phyloP scores from a whole-genome alignment of 495 filamentous ascomycete species.

The Clohesyomyces aquaticus region DNA sequence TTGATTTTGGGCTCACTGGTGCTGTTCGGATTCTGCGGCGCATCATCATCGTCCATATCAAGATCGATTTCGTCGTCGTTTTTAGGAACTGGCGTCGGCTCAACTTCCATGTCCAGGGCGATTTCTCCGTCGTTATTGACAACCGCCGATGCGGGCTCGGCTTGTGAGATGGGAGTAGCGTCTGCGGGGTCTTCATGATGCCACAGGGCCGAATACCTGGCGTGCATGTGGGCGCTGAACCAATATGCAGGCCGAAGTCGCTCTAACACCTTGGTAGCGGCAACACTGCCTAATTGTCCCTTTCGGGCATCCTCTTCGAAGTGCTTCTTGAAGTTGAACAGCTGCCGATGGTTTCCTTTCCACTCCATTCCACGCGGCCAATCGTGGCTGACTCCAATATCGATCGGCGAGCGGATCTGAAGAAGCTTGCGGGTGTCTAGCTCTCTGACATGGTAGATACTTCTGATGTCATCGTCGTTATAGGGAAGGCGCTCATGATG shows the following conservation, averaged over 20 bases:
- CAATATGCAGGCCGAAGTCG: conserved; percentile 80
- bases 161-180: not conserved
- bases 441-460: conserved; percentile 85
- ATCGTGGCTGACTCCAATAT: conserved; percentile 90
- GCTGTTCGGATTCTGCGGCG: not conserved
- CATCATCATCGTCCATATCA: conserved; percentile 42
- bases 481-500: conserved; percentile 91
- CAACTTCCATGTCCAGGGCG: conserved; percentile 32
- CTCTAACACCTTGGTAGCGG: conserved; percentile 77
- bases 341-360: conserved; percentile 62
- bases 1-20: conserved; percentile 4
- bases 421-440: conserved; percentile 89
- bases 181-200: conserved; percentile 54
- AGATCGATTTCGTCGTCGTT: conserved; percentile 51
- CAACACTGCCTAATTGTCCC: conserved; percentile 74
- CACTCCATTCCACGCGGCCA: conserved; percentile 86
- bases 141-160: not conserved
- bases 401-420: conserved; percentile 79
- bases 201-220: conserved; percentile 77
- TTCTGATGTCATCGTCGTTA: conserved; percentile 68
- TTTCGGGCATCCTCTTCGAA: conserved; percentile 73
- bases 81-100: conserved; percentile 10
- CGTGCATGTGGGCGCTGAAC: conserved; percentile 94
- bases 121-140: conserved; percentile 44
- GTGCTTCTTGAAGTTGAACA: conserved; percentile 71